Base-by-base conservation (phyloP, 2,329 filamentous ascomycete species). In the Fusarium subtropicale region DNA sequence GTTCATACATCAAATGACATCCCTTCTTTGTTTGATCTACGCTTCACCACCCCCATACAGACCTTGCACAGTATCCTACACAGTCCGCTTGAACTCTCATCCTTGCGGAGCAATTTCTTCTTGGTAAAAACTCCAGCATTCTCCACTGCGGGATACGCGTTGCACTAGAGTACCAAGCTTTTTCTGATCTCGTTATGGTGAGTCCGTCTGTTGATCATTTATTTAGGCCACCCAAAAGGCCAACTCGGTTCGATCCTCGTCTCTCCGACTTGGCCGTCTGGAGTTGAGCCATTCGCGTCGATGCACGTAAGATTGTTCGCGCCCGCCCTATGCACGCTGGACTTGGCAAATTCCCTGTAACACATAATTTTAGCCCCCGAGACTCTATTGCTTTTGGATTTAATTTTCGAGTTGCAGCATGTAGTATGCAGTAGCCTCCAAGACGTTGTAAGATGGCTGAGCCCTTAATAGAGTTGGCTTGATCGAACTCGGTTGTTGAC, bases 101-200 rank as follows among this genome's bases (percentile, higher is more conserved):
- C 67, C 67, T 56, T 58, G 63, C 38, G 45, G 33, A 61, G 52
- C 52, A 71, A 71, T 71, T 65, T 70, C 47, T 60, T 52, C 8
- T 30, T 30, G 28, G 28, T 20, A 20, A 68, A 64, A 70, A 42
- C 67, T 69, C 66, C 66, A 68, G 51, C 15, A 39, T 65, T 61
- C 68, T 60, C 70, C 66, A 71, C 70, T 59, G 52, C 62, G 55
- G 61, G 54, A 58, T 53, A 68, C 56, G 54, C 44, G 66, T 72
- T 58, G 41, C 60, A 56, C 71, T 73, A 73, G 48, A 61, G 52
- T 60, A 73, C 71, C 71, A 73, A 73, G 71, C 71, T 63, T 73
- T 72, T 70, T 62, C 31, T 60, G 63, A 68, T 72, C 68, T 67
- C 26, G 12, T 36, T 54, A 47, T 58, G 44, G 42, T 45, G 61